Conservation (phyloP, 345 rosid genomes). For the Dovyalis caffra region DNA sequence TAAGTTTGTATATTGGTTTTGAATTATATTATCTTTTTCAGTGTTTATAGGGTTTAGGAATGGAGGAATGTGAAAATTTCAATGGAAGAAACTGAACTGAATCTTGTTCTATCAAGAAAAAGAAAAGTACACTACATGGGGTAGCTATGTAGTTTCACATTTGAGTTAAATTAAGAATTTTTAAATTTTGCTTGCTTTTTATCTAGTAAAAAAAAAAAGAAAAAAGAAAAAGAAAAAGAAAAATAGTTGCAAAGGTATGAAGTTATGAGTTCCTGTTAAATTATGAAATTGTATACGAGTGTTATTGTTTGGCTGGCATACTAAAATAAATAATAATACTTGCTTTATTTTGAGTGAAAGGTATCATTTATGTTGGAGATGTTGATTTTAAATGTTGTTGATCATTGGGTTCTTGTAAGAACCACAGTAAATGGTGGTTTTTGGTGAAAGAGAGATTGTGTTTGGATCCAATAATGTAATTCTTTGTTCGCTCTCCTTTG, state of each 20-base stretch:
- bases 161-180: neutral
- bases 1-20: slow-evolving; percentile 20
- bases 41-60: neutral
- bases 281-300: neutral
- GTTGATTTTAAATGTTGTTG: neutral
- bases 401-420: neutral
- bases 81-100: neutral
- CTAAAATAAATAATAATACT: neutral
- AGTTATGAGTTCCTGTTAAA: neutral
- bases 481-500: neutral
- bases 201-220: neutral
- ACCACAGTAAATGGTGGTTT: neutral
- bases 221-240: neutral
- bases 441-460: neutral
- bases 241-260: neutral
- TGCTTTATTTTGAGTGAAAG: neutral
- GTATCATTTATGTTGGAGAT: neutral
- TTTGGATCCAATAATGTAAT: neutral
- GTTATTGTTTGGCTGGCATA: neutral
- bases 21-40: neutral
- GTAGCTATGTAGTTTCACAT: neutral
- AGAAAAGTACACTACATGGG: neutral
- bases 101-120: neutral
- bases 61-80: neutral
- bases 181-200: neutral